Evolutionary conservation across 495 filamentous ascomycete species (phyloP).

Genomic region (Penicillium herquei): DNA sequence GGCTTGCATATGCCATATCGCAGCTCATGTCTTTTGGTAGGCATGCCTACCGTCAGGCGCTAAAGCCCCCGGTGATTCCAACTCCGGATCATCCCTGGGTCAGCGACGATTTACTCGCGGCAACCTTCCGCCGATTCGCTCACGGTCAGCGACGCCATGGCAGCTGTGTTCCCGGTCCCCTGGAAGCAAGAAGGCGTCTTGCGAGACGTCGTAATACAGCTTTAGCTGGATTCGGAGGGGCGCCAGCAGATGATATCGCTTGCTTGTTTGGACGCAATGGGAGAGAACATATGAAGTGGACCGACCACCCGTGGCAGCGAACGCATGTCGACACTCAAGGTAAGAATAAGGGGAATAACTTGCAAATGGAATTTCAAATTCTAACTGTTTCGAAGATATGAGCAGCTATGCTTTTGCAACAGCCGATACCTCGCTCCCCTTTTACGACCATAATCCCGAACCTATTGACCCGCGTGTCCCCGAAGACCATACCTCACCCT

Average conservation of each 20-base stretch:
- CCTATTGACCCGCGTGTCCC: constrained; percentile 8
- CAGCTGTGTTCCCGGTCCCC: constrained; percentile 56
- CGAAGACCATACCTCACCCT: not conserved
- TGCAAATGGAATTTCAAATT: not conserved
- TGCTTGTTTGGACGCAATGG: constrained; percentile 46
- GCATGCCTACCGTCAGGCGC: constrained; percentile 44
- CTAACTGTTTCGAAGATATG: constrained; percentile 12
- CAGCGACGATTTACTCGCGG: constrained; percentile 52
- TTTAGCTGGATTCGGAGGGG: constrained; percentile 35
- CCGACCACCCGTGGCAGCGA: constrained; percentile 30
- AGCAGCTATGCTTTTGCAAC: constrained; percentile 13
- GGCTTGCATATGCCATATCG: constrained; percentile 23
- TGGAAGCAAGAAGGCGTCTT: constrained; percentile 56
- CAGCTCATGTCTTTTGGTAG: constrained; percentile 43
- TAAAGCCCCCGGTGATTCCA: constrained; percentile 26
- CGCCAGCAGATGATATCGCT: constrained; percentile 34
- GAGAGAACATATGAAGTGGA: constrained; percentile 46
- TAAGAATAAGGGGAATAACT: constrained; percentile 7
- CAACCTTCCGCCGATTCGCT: constrained; percentile 48
- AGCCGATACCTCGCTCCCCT: constrained; percentile 13
- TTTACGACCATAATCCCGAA: constrained; percentile 24
- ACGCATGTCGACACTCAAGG: constrained; percentile 23
- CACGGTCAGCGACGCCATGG: constrained; percentile 47
- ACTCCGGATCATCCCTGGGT: constrained; percentile 51
- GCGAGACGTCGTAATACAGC: constrained; percentile 51